A percentile compares a stretch with the other conserved stretches of the same genome.
Evolutionary conservation across 2,329 filamentous ascomycete genomes (phyloP).

Genomic region (Calonectria henricotiae): DNA sequence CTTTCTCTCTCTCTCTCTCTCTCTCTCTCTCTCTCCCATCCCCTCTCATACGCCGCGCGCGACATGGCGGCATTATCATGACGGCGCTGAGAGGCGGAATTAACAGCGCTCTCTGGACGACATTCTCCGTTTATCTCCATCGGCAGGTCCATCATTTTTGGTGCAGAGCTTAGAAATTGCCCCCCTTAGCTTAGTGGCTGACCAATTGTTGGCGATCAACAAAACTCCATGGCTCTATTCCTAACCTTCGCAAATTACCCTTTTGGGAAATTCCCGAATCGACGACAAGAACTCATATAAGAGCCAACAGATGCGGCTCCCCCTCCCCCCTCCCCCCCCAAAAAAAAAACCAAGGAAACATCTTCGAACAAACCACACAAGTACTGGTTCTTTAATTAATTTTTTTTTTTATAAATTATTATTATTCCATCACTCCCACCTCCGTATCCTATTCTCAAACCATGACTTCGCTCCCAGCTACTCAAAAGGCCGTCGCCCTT

Average conservation of each 20-base stretch:
- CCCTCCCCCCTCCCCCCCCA: too few relatives aligned
- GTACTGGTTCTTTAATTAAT: neutral
- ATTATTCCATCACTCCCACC: too few relatives aligned
- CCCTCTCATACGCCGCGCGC: too few relatives aligned
- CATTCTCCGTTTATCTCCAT: neutral
- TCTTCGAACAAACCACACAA: neutral
- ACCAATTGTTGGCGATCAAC: conserved; percentile 7
- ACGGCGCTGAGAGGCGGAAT: neutral
- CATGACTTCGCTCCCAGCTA: conserved; percentile 68
- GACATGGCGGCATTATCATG: neutral
- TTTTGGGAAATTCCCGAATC: neutral
- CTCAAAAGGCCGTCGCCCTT: conserved; percentile 76
- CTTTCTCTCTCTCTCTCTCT: neutral
- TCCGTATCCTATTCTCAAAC: conserved; percentile 3
- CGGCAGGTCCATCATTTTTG: neutral
- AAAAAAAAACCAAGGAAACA: neutral
- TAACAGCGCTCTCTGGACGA: neutral
- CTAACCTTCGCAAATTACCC: conserved; percentile 15
- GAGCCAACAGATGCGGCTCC: neutral
- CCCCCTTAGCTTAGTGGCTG: neutral
- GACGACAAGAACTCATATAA: neutral
- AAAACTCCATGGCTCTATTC: conserved; percentile 2
- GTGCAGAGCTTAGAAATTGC: conserved; percentile 1
- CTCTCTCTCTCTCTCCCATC: neutral
- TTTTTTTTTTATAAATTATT: too few relatives aligned